These are phyloP conservation scores for Baorangia bicolor DNA, from an alignment of 768 basidiomycete genomes.

Conservation along the genomic window DNA sequence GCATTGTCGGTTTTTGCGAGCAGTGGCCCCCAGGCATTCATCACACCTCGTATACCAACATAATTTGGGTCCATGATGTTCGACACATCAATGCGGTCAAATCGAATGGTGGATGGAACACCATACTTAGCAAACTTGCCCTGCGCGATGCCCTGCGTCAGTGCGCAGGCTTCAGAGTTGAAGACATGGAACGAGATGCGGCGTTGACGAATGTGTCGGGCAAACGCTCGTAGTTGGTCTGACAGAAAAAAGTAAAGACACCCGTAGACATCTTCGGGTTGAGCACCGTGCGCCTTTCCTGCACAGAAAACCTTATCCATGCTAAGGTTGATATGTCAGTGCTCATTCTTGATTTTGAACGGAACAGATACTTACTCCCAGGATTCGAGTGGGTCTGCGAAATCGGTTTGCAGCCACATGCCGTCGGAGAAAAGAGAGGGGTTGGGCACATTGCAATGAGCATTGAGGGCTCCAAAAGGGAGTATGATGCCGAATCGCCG, in stretches of 20 bases:
- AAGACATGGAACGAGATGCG: conserved; percentile 35
- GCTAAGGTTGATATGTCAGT: conserved; percentile 24
- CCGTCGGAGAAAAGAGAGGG: conserved; percentile 48
- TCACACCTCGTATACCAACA: conserved; percentile 35
- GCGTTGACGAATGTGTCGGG: conserved; percentile 34
- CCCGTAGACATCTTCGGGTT: conserved; percentile 46
- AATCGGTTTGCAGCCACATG: conserved; percentile 42
- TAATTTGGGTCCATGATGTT: conserved; percentile 47
- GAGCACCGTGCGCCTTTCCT: conserved; percentile 40
- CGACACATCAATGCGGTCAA: conserved; percentile 50
- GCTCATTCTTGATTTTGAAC: not conserved
- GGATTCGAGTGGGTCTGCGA: conserved; percentile 45
- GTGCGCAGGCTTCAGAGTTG: conserved; percentile 38
- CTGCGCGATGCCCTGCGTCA: conserved; percentile 38
- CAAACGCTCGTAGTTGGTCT: conserved; percentile 40
- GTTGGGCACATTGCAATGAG: conserved; percentile 43
- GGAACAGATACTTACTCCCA: conserved; percentile 43
- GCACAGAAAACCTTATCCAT: conserved; percentile 39
- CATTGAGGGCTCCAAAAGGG: conserved; percentile 45
- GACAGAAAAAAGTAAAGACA: conserved; percentile 49
- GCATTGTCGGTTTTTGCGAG: conserved; percentile 33
- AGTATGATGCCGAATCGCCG: conserved; percentile 43
- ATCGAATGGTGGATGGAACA: conserved; percentile 28
- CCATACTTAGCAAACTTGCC: conserved; percentile 15
- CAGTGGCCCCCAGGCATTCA: conserved; percentile 39